A percentile compares a stretch with the other conserved stretches of the same genome.
Conservation (phyloP, 2,329 filamentous ascomycete genomes). For the Juglanconis oblonga region DNA sequence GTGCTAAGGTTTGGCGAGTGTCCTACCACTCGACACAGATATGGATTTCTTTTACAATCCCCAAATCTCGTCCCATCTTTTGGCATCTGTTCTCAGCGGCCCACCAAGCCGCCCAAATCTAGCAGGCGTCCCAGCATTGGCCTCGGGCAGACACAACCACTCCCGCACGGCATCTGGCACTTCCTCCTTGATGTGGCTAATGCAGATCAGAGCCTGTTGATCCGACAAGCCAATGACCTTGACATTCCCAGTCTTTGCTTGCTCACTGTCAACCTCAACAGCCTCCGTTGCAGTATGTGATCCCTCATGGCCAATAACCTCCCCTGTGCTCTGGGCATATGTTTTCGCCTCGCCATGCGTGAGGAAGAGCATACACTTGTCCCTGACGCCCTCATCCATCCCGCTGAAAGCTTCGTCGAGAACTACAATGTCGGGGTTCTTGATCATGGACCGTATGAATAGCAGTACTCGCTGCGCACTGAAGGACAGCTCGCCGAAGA, state of each 20-base stretch:
- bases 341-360: slow-evolving; percentile 57
- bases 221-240: slow-evolving; percentile 61
- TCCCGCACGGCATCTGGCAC: slow-evolving; percentile 79
- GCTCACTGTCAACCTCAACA: slow-evolving; percentile 45
- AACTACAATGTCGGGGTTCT: slow-evolving; percentile 76
- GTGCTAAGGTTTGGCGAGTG: background rate
- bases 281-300: slow-evolving; percentile 22
- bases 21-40: background rate
- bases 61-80: slow-evolving; percentile 67
- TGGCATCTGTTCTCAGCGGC: slow-evolving; percentile 54
- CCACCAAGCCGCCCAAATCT: slow-evolving; percentile 63
- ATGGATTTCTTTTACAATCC: slow-evolving; percentile 19
- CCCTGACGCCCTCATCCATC: slow-evolving; percentile 77
- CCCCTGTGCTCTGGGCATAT: slow-evolving; percentile 25
- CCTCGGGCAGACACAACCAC: slow-evolving; percentile 82
- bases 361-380: slow-evolving; percentile 83
- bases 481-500: slow-evolving; percentile 75
- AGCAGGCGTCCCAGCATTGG: slow-evolving; percentile 58
- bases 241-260: slow-evolving; percentile 41
- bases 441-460: slow-evolving; percentile 78
- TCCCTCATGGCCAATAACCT: background rate
- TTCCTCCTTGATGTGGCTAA: slow-evolving; percentile 88
- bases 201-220: slow-evolving; percentile 81
- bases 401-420: slow-evolving; percentile 87
- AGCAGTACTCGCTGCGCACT: slow-evolving; percentile 81